Evolutionary conservation across 108 stramenopile species (phyloP).

Genomic region (Hondaea fermentalgiana): DNA sequence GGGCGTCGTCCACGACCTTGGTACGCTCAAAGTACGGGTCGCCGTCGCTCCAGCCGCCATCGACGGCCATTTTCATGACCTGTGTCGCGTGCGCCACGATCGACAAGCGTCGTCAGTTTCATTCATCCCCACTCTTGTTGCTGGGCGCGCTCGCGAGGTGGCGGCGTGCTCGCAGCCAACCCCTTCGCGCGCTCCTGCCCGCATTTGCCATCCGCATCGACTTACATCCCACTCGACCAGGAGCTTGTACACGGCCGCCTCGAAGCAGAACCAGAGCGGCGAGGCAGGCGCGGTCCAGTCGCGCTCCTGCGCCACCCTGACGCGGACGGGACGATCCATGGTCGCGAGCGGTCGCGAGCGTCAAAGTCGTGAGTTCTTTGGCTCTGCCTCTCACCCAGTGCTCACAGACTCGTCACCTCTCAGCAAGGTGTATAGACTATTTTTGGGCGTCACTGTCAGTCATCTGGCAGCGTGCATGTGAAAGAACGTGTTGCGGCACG

Average conservation of each 20-base stretch:
- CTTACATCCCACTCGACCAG: not conserved
- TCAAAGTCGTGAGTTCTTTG: too few relatives aligned
- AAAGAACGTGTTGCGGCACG: too few relatives aligned
- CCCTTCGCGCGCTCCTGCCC: not conserved
- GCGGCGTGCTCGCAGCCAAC: too few relatives aligned
- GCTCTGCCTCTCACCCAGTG: too few relatives aligned
- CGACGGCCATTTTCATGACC: not conserved
- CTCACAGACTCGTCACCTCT: too few relatives aligned
- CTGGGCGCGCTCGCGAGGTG: too few relatives aligned
- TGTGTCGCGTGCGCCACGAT: not conserved
- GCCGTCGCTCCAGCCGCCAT: not conserved
- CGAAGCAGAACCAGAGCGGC: conserved; percentile 1
- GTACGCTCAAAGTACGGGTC: not conserved
- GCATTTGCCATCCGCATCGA: not conserved
- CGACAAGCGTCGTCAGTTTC: too few relatives aligned
- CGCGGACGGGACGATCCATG: not conserved
- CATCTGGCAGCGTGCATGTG: too few relatives aligned
- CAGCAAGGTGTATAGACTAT: too few relatives aligned
- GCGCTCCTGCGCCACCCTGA: conserved; percentile 2
- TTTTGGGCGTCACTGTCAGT: too few relatives aligned
- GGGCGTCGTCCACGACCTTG: not conserved
- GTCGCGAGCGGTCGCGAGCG: not conserved
- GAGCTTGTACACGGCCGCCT: not conserved
- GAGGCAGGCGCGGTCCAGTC: not conserved
- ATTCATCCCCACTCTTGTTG: too few relatives aligned